Evolutionary conservation across 148 eudicot species (phyloP), one percentile per base, ranked within the genome.

Genomic region (Cornus controversa): DNA sequence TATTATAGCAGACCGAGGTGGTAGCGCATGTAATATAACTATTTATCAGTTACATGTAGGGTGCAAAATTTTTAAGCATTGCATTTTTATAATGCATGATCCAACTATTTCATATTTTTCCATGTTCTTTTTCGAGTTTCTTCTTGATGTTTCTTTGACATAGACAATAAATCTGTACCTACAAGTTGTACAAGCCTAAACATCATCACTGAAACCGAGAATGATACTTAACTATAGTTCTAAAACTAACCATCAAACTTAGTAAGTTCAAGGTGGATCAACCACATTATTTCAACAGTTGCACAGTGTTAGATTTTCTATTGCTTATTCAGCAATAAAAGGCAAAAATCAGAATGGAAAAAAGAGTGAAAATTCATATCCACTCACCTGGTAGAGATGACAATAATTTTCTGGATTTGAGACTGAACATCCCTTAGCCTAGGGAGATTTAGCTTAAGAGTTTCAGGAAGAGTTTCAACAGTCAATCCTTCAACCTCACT

Each of bases 321-420:
- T n/a, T n/a, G n/a, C n/a, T n/a, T n/a, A n/a, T 15, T 50, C 57
- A 50, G 57, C 20, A 50, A 50, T 50, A 13, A 50, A 3, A 82
- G 4, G 34, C 71, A 47, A 14, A 73, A 18, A 53, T 22, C 28
- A 67, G 20, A 34, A 57, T 27, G 2, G 20, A 69, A 54, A 62
- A 42, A 29, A 50, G 57, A 50, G 20, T 50, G 57, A 16, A 50
- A 50, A 50, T 50, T 50, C 20, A 64, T 60, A 42, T 72, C 29
- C n/a, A 76, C 83, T 22, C 77, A 89, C 91, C 91, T 86, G 70
- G 87, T 88, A 60, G 85, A 84, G 74, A 86, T 85, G 54, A 86
- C 86, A 64, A 84, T 83, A 16, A 86, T 71, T 77, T 86, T 89
- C 75, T 89, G 91, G 45, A 89, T 69, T 50, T 78, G 82, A 77